These are phyloP conservation scores for Vitis hybrid DNA, from an alignment of 177 flowering plant species.

Conservation along the genomic window DNA sequence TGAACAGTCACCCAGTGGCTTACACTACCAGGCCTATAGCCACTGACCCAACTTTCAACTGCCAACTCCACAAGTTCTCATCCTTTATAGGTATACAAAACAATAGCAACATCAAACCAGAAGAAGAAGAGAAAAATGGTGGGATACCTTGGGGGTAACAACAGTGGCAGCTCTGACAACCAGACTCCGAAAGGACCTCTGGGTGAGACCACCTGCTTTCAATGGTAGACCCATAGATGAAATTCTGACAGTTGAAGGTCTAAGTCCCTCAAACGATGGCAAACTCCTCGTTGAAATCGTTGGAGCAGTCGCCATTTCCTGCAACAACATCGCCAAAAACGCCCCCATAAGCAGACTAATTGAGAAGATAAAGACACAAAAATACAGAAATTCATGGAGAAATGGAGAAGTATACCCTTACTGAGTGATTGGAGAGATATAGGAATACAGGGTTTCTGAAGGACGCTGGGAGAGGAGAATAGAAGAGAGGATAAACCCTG, in stretches of 20 bases:
- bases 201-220: conserved; percentile 21
- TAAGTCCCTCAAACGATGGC: conserved; percentile 64
- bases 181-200: conserved; percentile 46
- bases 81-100: neutral
- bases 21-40: too few relatives aligned
- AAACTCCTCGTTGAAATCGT: conserved; percentile 50
- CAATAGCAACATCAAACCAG: neutral
- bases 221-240: conserved; percentile 30
- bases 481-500: too few relatives aligned
- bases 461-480: too few relatives aligned
- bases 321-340: neutral
- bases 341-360: neutral
- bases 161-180: conserved; percentile 73
- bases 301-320: conserved; percentile 68
- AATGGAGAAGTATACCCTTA: too few relatives aligned
- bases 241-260: conserved; percentile 40
- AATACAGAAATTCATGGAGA: too few relatives aligned
- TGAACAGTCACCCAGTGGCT: too few relatives aligned
- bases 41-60: too few relatives aligned
- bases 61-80: too few relatives aligned
- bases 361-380: conserved; percentile 17
- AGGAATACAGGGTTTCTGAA: too few relatives aligned
- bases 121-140: neutral
- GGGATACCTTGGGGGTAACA: conserved; percentile 81
- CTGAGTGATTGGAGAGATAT: too few relatives aligned